Evolutionary conservation across 2,329 filamentous ascomycete species (phyloP), one percentile per base, ranked within the genome.

Genomic region (Colletotrichum lentis): DNA sequence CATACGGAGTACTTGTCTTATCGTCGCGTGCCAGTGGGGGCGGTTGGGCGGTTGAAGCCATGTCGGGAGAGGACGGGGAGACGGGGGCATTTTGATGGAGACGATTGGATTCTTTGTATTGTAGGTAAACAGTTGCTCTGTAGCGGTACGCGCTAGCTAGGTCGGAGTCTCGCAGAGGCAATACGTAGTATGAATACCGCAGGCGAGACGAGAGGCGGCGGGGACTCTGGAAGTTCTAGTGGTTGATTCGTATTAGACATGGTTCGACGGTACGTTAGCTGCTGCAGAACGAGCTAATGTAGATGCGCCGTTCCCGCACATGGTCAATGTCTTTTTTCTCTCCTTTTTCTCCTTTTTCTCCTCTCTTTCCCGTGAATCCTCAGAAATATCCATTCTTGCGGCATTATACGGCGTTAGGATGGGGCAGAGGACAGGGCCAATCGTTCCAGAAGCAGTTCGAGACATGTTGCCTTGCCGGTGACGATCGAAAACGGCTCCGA

Each of bases 21-120:
- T 64, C 60, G 64, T 68, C 65, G 65, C 62, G 54, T 68, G 65
- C 27, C 49, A 20, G 65, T 68, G 65, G 65, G 49, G 65, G 27
- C 65, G 47, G 62, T 31, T 44, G 49, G 65, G 27, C 65, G 47
- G 62, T 31, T 44, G 24, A 65, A 54, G 46, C 16, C 27, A 22
- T 46, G 60, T 18, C 35, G 24, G 43, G 43, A 58, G 24, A 46
- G 41, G 57, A 31, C 27, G 27, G 27, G 10, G 50, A 31, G n/a
- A 12, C 18, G 31, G 37, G 37, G 6, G n/a, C 47, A 22, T 41
- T 67, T 67, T 20, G 54, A 68, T 68, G 62, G 65, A 37, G 47
- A 64, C 61, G 44, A 56, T 50, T 53, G 55, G 41, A 56, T 65
- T 59, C 46, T 52, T 65, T 59, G 62, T 24, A 24, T 4, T 4